Evolutionary conservation across 257 asterid genomes (phyloP).

Genomic region (Nicotiana noctiflora): DNA sequence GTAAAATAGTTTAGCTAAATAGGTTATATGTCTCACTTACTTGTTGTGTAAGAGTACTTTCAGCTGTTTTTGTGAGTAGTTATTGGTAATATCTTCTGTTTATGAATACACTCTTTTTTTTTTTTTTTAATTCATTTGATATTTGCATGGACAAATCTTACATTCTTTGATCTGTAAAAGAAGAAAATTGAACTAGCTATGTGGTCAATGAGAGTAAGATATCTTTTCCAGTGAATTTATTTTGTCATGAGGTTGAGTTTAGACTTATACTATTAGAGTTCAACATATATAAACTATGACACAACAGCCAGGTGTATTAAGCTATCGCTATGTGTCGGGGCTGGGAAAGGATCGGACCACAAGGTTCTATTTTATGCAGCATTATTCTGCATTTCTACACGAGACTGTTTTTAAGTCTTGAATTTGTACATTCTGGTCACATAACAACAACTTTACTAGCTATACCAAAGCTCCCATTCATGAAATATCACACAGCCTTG

Average conservation of each 20-base stretch:
- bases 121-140: background rate
- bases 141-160: background rate
- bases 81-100: background rate
- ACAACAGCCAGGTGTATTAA: no score
- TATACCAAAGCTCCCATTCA: no score
- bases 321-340: no score
- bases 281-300: background rate
- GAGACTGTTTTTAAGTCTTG: no score
- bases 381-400: no score
- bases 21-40: background rate
- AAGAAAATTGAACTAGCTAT: background rate
- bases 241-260: background rate
- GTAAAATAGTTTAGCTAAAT: background rate
- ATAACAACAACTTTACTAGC: no score
- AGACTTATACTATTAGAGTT: background rate
- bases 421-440: no score
- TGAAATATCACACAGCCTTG: background rate
- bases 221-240: background rate
- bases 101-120: background rate
- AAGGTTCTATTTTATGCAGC: no score
- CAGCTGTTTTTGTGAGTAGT: conserved; percentile 3
- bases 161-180: background rate
- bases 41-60: background rate
- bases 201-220: background rate
- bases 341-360: no score